These are phyloP conservation scores for Podila verticillata DNA, from an alignment of 192 early-diverging fungal species.

Conservation along the genomic window DNA sequence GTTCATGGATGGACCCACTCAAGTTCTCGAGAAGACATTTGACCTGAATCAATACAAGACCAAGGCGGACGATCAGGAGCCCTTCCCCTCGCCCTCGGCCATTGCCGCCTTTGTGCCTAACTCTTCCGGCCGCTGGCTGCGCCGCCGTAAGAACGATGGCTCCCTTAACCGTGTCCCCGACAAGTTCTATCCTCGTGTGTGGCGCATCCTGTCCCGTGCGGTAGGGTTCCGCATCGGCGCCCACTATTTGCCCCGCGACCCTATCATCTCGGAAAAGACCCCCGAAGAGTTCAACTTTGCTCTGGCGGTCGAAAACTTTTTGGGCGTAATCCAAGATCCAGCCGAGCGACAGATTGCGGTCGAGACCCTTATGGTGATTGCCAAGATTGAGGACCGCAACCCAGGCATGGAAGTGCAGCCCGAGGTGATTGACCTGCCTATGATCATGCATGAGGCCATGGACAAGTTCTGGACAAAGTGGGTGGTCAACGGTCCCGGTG, in stretches of 20 bases:
- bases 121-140: conserved; percentile 72
- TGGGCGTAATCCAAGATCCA: conserved; percentile 78
- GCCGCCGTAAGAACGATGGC: conserved; percentile 85
- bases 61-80: conserved; percentile 21
- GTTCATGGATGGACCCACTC: conserved; percentile 66
- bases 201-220: conserved; percentile 72
- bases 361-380: conserved; percentile 74
- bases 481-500: conserved; percentile 60
- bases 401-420: conserved; percentile 61
- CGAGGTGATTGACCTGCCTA: conserved; percentile 65
- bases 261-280: conserved; percentile 85
- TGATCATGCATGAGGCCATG: conserved; percentile 73
- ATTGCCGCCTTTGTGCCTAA: conserved; percentile 54
- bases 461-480: conserved; percentile 75
- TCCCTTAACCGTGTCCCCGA: conserved; percentile 84
- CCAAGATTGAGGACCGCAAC: conserved; percentile 70
- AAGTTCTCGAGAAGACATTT: conserved; percentile 60
- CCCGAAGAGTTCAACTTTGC: conserved; percentile 89
- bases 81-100: conserved; percentile 40
- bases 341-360: conserved; percentile 83
- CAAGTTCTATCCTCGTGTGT: conserved; percentile 82
- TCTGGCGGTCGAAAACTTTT: conserved; percentile 75
- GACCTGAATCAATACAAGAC: conserved; percentile 59
- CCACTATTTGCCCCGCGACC: conserved; percentile 72
- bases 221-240: conserved; percentile 66